Conservation (phyloP, 345 rosid species). For the Mercurialis annua region DNA sequence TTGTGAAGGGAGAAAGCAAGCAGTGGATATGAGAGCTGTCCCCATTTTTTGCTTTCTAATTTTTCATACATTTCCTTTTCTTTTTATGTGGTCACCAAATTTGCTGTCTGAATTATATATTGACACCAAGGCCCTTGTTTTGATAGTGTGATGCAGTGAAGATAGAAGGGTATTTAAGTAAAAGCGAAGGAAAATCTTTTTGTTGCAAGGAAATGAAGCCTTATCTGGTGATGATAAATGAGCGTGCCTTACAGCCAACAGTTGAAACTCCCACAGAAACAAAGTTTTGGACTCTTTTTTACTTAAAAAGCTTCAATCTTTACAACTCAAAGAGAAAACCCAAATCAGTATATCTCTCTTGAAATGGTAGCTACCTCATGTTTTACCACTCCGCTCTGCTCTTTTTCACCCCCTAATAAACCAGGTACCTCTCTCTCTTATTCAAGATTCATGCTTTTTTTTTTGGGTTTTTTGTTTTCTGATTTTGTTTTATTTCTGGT, state of each 20-base stretch:
- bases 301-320: not conserved
- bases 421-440: slow-evolving; percentile 32
- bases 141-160: not conserved
- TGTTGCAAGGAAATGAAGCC: slow-evolving; percentile 15
- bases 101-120: not conserved
- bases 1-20: slow-evolving; percentile 34
- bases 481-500: not conserved
- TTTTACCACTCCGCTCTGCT: slow-evolving; percentile 24
- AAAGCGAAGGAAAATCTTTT: not conserved
- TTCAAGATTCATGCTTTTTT: not conserved
- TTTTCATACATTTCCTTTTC: not conserved
- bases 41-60: slow-evolving; percentile 38
- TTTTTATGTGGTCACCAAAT: not conserved
- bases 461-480: not conserved
- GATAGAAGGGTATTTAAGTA: slow-evolving; percentile 31
- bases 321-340: slow-evolving; percentile 1
- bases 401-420: slow-evolving; percentile 31
- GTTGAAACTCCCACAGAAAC: not conserved
- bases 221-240: slow-evolving; percentile 30
- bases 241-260: slow-evolving; percentile 23
- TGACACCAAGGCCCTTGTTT: slow-evolving; percentile 30
- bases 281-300: slow-evolving; percentile 2
- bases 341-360: not conserved
- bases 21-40: slow-evolving; percentile 31
- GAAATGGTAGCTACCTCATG: slow-evolving; percentile 9